Evolutionary conservation across 106 monocot genomes (phyloP).

Genomic region (Phalaenopsis aphrodite): DNA sequence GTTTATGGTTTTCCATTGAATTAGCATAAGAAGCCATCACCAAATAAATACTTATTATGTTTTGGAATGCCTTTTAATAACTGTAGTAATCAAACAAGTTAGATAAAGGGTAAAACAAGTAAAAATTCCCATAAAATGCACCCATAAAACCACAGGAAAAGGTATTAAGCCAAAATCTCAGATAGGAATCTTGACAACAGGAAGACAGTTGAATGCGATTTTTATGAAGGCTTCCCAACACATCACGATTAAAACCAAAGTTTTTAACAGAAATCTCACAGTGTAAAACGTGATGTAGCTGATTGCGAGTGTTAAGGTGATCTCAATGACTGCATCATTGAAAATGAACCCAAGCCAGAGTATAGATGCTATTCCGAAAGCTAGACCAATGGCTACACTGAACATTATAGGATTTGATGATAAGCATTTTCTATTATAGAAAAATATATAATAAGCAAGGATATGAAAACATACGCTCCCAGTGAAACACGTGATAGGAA

Average conservation of each 20-base stretch:
- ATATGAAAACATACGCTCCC: conserved; percentile 73
- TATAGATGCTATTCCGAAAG: conserved; percentile 86
- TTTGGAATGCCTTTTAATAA: not conserved
- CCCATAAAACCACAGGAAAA: not conserved
- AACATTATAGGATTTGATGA: conserved; percentile 4
- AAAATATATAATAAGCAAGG: not conserved
- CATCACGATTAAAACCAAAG: not conserved
- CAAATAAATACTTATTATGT: not conserved
- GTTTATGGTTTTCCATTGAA: not conserved
- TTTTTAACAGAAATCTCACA: conserved; percentile 40
- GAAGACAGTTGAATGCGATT: not conserved
- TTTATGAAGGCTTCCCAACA: not conserved
- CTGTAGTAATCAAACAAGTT: not conserved
- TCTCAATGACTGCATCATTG: conserved; percentile 98
- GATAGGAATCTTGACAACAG: not conserved
- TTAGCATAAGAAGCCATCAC: not conserved
- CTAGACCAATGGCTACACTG: conserved; percentile 92
- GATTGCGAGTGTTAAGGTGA: conserved; percentile 83
- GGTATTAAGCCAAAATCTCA: not conserved
- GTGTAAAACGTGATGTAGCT: conserved; percentile 91
- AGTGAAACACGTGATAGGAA: conserved; percentile 94
- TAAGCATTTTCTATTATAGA: not conserved
- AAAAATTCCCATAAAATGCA: not conserved
- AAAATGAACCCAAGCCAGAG: conserved; percentile 94
- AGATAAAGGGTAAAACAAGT: not conserved